Percentiles rank a stretch among this genome's conserved stretches.
These are phyloP conservation scores for Pseudonitzschia delicatissima DNA, from an alignment of 108 stramenopile genomes.

Conservation along the genomic window DNA sequence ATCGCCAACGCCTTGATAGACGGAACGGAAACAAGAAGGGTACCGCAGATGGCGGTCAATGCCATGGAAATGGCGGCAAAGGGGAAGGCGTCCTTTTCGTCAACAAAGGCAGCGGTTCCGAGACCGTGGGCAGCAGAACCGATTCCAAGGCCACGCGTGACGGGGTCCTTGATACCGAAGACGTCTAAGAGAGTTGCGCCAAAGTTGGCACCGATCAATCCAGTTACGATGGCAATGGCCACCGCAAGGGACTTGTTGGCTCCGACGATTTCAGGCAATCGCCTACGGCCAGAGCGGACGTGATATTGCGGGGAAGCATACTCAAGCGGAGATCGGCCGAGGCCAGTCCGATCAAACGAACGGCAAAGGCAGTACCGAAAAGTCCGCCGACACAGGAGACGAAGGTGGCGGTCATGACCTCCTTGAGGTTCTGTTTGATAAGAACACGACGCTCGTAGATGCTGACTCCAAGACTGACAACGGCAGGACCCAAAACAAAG, in stretches of 20 bases:
- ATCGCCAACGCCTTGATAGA: conserved; percentile 44
- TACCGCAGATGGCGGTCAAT: conserved; percentile 70
- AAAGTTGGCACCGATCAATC: conserved; percentile 90
- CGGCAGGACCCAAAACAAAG: conserved; percentile 76
- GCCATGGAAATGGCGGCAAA: conserved; percentile 93
- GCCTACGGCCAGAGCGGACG: conserved; percentile 88
- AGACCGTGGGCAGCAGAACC: conserved; percentile 91
- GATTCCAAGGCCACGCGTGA: conserved; percentile 84
- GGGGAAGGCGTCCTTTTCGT: conserved; percentile 90
- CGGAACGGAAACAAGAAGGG: conserved; percentile 70
- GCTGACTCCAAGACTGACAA: conserved; percentile 65
- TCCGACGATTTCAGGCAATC: conserved; percentile 79
- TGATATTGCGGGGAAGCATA: conserved; percentile 78
- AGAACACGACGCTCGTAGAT: conserved; percentile 76
- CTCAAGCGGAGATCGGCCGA: conserved; percentile 54
- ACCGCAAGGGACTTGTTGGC: conserved; percentile 82
- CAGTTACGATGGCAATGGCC: conserved; percentile 85
- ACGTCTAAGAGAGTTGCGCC: conserved; percentile 73
- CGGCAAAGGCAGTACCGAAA: conserved; percentile 65
- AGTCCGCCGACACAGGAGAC: conserved; percentile 69
- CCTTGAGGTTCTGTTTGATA: conserved; percentile 64
- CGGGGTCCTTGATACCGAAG: conserved; percentile 79
- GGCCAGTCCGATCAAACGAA: conserved; percentile 46
- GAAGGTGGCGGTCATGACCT: conserved; percentile 55
- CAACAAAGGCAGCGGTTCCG: conserved; percentile 86